These are phyloP conservation scores for Raphidocelis subcapitata DNA, from an alignment of 139 green algal genomes.

Conservation along the genomic window DNA sequence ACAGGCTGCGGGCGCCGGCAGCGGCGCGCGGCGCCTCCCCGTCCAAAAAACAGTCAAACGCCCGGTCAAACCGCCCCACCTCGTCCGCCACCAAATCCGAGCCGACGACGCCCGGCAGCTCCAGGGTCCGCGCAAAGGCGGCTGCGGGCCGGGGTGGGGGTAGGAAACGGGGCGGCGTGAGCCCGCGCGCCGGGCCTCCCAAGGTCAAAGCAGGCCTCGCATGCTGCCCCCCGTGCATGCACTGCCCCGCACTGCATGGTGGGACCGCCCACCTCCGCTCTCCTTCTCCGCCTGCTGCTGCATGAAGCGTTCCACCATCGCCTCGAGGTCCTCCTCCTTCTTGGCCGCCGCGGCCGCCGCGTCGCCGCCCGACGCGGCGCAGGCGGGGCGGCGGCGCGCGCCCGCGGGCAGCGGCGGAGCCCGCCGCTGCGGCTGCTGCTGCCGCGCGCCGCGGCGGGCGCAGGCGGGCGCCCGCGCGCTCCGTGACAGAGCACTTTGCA, in stretches of 20 bases:
- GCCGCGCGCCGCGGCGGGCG: too few relatives aligned
- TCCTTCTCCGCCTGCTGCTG: constrained; percentile 80
- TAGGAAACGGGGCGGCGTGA: neutral
- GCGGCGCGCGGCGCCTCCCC: neutral
- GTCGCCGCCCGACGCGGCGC: too few relatives aligned
- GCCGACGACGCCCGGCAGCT: constrained; percentile 47
- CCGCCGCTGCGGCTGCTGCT: too few relatives aligned
- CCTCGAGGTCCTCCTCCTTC: constrained; percentile 58
- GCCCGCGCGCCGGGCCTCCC: neutral
- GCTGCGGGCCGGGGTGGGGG: constrained; percentile 30
- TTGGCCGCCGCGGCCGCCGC: too few relatives aligned
- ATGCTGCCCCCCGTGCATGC: neutral
- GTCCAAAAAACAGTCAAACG: neutral
- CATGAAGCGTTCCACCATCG: constrained; percentile 82
- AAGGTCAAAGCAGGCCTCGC: neutral
- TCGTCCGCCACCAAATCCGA: constrained; percentile 50
- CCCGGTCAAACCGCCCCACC: constrained; percentile 27
- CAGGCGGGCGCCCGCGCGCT: too few relatives aligned
- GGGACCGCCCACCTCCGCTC: constrained; percentile 52
- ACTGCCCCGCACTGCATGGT: neutral
- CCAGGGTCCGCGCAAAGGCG: constrained; percentile 47
- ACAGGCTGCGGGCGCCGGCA: neutral
- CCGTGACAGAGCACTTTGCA: too few relatives aligned
- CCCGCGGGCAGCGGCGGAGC: too few relatives aligned
- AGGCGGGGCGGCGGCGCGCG: too few relatives aligned